A percentile compares a stretch with the other conserved stretches of the same genome.
phyloP scores from a whole-genome alignment of 2,329 filamentous ascomycete species.

The Periconia macrospinosa region DNA sequence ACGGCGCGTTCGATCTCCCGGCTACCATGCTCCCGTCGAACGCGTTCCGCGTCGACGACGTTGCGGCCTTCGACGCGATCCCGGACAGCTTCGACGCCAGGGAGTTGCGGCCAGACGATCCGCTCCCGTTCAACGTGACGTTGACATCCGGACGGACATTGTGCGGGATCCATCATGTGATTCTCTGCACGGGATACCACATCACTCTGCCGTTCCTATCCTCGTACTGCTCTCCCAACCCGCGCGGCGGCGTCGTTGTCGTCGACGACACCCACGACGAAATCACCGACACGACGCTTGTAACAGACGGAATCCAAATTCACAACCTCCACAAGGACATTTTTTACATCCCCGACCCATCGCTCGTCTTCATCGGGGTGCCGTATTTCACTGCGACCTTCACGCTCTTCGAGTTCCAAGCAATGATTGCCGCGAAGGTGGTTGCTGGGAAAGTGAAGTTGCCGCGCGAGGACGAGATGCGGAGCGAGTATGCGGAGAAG shows the following conservation, averaged over 20 bases:
- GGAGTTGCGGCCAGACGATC: not conserved
- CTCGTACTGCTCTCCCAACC: constrained; percentile 40
- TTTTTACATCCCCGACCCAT: constrained; percentile 70
- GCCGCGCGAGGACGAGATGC: constrained; percentile 49
- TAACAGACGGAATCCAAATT: constrained; percentile 64
- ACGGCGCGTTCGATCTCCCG: constrained; percentile 63
- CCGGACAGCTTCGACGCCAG: not conserved
- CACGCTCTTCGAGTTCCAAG: constrained; percentile 71
- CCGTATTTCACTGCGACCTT: constrained; percentile 70
- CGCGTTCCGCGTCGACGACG: constrained; percentile 55
- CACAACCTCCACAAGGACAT: constrained; percentile 73
- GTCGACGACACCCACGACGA: no score
- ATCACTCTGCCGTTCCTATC: constrained; percentile 66
- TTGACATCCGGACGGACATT: constrained; percentile 59
- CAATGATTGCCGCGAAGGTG: constrained; percentile 61
- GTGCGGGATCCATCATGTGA: constrained; percentile 60
- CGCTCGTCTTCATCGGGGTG: constrained; percentile 65
- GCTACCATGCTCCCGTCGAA: constrained; percentile 57
- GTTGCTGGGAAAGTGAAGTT: constrained; percentile 55
- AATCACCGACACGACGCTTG: constrained; percentile 51
- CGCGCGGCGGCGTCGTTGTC: constrained; percentile 46
- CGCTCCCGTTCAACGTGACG: constrained; percentile 55
- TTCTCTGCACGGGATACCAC: constrained; percentile 71
- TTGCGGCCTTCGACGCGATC: constrained; percentile 49
- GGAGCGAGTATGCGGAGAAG: constrained; percentile 43